phyloP scores from a whole-genome alignment of 2,329 filamentous ascomycete species.

The Amesomyces nigricolor region DNA sequence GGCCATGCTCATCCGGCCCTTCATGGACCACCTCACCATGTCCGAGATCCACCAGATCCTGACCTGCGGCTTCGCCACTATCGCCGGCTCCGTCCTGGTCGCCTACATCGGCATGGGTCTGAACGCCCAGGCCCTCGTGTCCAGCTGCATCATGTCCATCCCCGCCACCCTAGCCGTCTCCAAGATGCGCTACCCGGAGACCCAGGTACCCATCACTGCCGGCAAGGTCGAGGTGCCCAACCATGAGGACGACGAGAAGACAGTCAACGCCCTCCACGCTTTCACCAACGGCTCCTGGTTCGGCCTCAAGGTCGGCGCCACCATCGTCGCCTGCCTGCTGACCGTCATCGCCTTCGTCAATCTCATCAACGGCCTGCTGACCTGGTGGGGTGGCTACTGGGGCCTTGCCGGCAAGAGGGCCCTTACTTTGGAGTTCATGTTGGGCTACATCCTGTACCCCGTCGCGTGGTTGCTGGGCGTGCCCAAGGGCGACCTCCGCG shows the following conservation, averaged over 20 bases:
- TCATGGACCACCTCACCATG: constrained; percentile 76
- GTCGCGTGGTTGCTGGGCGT: constrained; percentile 79
- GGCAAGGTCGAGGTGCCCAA: constrained; percentile 77
- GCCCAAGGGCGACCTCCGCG: constrained; percentile 57
- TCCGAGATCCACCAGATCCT: constrained; percentile 90
- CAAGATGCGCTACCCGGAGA: constrained; percentile 85
- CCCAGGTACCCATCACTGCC: constrained; percentile 77
- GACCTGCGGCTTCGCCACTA: constrained; percentile 88
- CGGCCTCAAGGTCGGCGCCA: constrained; percentile 79
- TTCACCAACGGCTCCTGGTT: constrained; percentile 82
- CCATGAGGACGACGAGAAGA: constrained; percentile 67
- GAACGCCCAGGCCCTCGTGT: constrained; percentile 78
- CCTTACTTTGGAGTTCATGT: constrained; percentile 67
- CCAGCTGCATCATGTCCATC: constrained; percentile 92
- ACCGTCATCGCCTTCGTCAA: constrained; percentile 76
- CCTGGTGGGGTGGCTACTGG: constrained; percentile 78
- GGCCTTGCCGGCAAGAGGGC: constrained; percentile 55
- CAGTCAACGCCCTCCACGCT: constrained; percentile 77
- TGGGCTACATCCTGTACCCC: constrained; percentile 74
- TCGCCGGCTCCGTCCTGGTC: constrained; percentile 80
- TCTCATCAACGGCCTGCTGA: constrained; percentile 69
- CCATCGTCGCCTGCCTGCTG: constrained; percentile 73
- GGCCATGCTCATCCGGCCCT: constrained; percentile 85
- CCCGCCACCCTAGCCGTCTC: constrained; percentile 84
- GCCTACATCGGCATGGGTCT: constrained; percentile 81